A percentile compares a stretch with the other conserved stretches of the same genome.
These are phyloP conservation scores for Paramecium bursaria DNA, from an alignment of 73 alveolate genomes.

Conservation along the genomic window DNA sequence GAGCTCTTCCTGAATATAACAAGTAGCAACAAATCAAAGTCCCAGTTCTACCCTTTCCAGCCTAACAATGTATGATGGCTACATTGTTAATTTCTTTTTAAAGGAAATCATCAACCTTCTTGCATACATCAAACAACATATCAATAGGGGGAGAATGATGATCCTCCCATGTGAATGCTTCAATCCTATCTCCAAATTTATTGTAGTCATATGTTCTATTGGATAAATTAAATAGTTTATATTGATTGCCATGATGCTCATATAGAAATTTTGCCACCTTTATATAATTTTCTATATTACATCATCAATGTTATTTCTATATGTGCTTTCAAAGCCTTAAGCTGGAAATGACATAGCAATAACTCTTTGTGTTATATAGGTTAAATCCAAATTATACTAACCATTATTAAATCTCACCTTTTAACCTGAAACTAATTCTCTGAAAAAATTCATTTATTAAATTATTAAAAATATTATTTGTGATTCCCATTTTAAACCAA, in stretches of 20 bases:
- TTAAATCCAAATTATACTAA: constrained; percentile 85
- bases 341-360: constrained; percentile 96
- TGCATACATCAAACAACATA: constrained; percentile 82
- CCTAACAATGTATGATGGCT: constrained; percentile 88
- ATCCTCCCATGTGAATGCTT: constrained; percentile 85
- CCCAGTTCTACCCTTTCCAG: constrained; percentile 98
- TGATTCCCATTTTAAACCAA: no score
- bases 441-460: constrained; percentile 84
- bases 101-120: constrained; percentile 79
- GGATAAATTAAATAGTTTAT: constrained; percentile 85
- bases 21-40: constrained; percentile 91
- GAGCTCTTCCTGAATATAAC: constrained; percentile 73
- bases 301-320: constrained; percentile 85
- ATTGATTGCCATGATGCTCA: constrained; percentile 82
- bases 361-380: constrained; percentile 89
- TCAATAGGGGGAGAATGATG: constrained; percentile 97
- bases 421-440: constrained; percentile 84
- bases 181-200: constrained; percentile 82
- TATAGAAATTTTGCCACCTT: constrained; percentile 61
- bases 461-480: no score
- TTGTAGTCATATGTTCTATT: constrained; percentile 80
- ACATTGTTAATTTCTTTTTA: constrained; percentile 71
- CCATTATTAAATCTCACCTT: constrained; percentile 79
- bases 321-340: constrained; percentile 82
- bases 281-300: constrained; percentile 59